Conservation (phyloP, 2,329 filamentous ascomycete genomes). For the Plectosphaerella plurivora region DNA sequence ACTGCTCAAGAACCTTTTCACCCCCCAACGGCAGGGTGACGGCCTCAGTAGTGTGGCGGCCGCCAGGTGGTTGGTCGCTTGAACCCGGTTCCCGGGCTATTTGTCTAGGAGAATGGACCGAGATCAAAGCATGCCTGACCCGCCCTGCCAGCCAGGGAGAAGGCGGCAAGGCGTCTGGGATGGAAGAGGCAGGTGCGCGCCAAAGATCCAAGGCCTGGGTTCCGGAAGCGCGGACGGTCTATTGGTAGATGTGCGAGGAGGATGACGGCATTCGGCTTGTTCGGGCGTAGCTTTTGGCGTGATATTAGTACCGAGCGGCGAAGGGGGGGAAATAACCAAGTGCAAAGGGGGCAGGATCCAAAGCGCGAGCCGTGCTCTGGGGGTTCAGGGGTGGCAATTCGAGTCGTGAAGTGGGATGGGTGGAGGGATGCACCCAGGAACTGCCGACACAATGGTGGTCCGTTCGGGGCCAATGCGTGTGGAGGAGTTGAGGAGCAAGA, state of each 20-base stretch:
- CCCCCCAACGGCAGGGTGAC: too few relatives aligned
- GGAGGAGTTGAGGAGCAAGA: not conserved
- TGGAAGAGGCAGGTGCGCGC: not conserved
- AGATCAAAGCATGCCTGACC: too few relatives aligned
- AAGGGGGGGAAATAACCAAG: not conserved
- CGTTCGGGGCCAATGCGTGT: not conserved
- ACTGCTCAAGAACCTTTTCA: too few relatives aligned
- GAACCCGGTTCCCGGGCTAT: too few relatives aligned
- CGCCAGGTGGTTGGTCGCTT: too few relatives aligned
- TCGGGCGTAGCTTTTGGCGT: not conserved
- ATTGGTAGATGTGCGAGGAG: not conserved
- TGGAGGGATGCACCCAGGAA: not conserved
- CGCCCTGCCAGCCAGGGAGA: too few relatives aligned
- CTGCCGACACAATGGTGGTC: not conserved
- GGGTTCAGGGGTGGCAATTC: constrained; percentile 1
- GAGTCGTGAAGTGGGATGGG: not conserved
- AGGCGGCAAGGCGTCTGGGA: not conserved
- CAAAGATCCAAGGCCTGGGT: not conserved
- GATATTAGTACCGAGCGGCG: not conserved
- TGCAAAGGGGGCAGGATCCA: not conserved
- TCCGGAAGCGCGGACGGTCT: not conserved
- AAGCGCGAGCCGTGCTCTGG: not conserved
- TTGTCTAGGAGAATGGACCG: too few relatives aligned
- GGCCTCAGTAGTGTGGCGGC: too few relatives aligned
- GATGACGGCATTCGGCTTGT: constrained; percentile 2